These are phyloP conservation scores for Talaromyces sp. DNA, from an alignment of 2,329 filamentous ascomycete species.

Conservation along the genomic window DNA sequence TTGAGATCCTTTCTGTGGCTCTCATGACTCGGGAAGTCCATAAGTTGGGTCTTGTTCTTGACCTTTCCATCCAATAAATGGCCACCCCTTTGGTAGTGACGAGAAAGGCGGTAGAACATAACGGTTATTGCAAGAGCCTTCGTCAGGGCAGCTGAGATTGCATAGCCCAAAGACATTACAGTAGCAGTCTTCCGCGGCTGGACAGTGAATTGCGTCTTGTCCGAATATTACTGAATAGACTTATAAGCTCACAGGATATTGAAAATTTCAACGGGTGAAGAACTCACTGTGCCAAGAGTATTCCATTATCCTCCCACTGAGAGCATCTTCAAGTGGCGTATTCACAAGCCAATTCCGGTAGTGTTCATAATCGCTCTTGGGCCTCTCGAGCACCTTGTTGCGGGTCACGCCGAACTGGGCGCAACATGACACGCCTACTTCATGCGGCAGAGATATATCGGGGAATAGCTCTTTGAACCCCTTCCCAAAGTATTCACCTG, in stretches of 20 bases:
- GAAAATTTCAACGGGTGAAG: no score
- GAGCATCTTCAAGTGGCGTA: constrained; percentile 51
- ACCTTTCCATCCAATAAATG: constrained; percentile 56
- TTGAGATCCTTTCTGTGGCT: neutral
- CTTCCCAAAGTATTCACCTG: constrained; percentile 52
- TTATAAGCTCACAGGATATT: neutral
- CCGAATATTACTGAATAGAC: constrained; percentile 58
- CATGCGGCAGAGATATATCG: constrained; percentile 41
- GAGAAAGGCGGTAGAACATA: constrained; percentile 63
- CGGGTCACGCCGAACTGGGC: constrained; percentile 58
- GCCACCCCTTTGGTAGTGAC: constrained; percentile 65
- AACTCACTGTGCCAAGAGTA: constrained; percentile 62
- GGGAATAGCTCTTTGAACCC: constrained; percentile 56
- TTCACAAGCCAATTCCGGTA: constrained; percentile 54
- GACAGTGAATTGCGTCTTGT: constrained; percentile 62
- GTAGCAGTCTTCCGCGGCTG: constrained; percentile 64
- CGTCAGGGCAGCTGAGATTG: constrained; percentile 44
- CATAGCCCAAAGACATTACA: constrained; percentile 69
- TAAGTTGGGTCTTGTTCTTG: constrained; percentile 37
- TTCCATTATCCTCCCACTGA: constrained; percentile 59
- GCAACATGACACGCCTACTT: constrained; percentile 56
- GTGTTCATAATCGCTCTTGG: constrained; percentile 52
- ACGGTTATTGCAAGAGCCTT: constrained; percentile 56
- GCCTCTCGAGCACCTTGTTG: constrained; percentile 50
- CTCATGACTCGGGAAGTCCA: constrained; percentile 35